A percentile compares a stretch with the other conserved stretches of the same genome.
Evolutionary conservation across 352 stramenopile species (phyloP).

Genomic region (Phytopythium aichiense): DNA sequence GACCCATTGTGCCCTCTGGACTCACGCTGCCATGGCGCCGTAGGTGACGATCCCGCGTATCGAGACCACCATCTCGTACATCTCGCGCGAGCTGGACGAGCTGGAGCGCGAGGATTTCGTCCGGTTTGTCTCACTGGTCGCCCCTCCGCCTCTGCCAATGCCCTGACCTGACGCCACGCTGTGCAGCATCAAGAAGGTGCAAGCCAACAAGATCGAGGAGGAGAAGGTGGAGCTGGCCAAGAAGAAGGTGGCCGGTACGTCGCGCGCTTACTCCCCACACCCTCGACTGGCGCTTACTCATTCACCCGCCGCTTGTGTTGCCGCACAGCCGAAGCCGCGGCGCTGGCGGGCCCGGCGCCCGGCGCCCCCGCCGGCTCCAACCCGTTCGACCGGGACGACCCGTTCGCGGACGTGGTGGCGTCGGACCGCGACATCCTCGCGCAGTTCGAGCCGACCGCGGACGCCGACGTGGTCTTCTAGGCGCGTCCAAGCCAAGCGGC

Average conservation of each 20-base stretch:
- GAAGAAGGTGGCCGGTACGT: slow-evolving; percentile 47
- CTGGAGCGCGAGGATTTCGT: slow-evolving; percentile 97
- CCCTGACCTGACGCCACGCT: too few species aligned
- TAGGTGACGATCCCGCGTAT: slow-evolving; percentile 98
- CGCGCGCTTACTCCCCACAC: too few species aligned
- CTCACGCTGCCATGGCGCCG: background rate
- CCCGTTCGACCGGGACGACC: slow-evolving; percentile 38
- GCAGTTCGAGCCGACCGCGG: slow-evolving; percentile 66
- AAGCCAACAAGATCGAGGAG: slow-evolving; percentile 95
- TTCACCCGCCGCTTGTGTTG: background rate
- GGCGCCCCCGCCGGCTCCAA: slow-evolving; percentile 6
- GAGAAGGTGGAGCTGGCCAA: slow-evolving; percentile 64
- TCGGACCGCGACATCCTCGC: slow-evolving; percentile 81
- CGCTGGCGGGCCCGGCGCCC: slow-evolving; percentile 10
- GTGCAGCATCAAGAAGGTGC: slow-evolving; percentile 96
- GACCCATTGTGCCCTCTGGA: too few species aligned
- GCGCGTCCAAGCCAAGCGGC: background rate
- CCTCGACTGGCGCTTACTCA: background rate
- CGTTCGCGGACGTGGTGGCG: slow-evolving; percentile 62
- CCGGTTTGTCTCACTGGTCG: slow-evolving; percentile 28
- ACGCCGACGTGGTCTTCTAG: slow-evolving; percentile 84
- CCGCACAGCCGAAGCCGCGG: background rate
- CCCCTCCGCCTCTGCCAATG: background rate
- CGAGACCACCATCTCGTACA: slow-evolving; percentile 96
- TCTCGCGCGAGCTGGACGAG: slow-evolving; percentile 97